Base-by-base conservation (phyloP, 345 rosid genomes). In the Carallia brachiata region DNA sequence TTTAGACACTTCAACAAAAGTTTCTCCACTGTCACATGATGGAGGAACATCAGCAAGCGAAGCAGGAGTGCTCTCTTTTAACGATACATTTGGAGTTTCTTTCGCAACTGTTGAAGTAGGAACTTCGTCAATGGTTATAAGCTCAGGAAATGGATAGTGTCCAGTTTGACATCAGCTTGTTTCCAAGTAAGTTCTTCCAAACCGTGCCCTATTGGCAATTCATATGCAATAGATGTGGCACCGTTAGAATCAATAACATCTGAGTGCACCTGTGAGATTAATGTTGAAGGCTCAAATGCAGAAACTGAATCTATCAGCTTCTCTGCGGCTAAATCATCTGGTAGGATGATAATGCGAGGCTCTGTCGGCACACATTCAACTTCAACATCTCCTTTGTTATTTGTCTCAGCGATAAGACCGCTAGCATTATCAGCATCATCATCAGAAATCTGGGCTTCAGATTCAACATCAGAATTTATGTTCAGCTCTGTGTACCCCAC, bases 401-500 rank as follows among this genome's bases (percentile, higher is more conserved):
- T 67, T 63, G 56, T 53, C 75, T 77, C 79, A 50, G 1, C 47
- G 62, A 48, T 74, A 55, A 36, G 61, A 66, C 40, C 63, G 66
- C 47, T 67, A 62, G 70, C 70, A 63, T 75, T 44, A 16, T 16
- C 78, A 61, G 74, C 71, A 36, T 47, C 66, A 13, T 78, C 83
- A 62, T 75, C 86, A 57, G 84, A 82, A 50, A 57, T 73, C 61
- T 66, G 62, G 37, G 77, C 73, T 73, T 82, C 88, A 30, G 95
- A 85, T 62, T 82, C 91, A 40, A 80, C 66, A 73, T 95, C 94
- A 37, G 97, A 88, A 75, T 75, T 74, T 76, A 86, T 54, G 68
- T 88, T 86, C 52, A 92, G 89, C 83, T 92, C 88, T 30, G 80
- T 72, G 78, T 92, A 95, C 52, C 79, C 88, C 48, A 87, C 82